Conservation (phyloP, 2,329 filamentous ascomycete genomes). For the Parafenestella ontariensis region DNA sequence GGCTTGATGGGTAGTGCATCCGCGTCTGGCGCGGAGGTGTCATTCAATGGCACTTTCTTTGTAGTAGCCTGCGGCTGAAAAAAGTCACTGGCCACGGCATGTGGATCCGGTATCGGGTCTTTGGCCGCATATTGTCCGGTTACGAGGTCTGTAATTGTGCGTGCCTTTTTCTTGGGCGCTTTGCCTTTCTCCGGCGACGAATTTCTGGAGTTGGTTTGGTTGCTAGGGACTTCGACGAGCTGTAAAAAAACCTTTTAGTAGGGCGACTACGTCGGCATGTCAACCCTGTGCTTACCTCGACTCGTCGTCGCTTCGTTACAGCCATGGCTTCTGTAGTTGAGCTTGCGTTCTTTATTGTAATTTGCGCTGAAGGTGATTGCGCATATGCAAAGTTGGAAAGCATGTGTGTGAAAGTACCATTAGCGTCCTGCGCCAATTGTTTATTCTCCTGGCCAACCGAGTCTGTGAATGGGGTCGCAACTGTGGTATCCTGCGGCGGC, state of each 20-base stretch:
- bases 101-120: slow-evolving; percentile 6
- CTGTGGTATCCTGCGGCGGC: slow-evolving; percentile 33
- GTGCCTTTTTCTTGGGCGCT: slow-evolving; percentile 47
- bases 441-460: slow-evolving; percentile 36
- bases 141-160: slow-evolving; percentile 50
- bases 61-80: slow-evolving; percentile 30
- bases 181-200: slow-evolving; percentile 42
- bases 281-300: slow-evolving; percentile 29
- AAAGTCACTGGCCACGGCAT: slow-evolving; percentile 25
- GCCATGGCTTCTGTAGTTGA: slow-evolving; percentile 4
- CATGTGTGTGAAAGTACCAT: slow-evolving; percentile 32
- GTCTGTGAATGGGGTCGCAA: slow-evolving; percentile 17
- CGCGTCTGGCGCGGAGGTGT: slow-evolving; percentile 12
- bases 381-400: slow-evolving; percentile 40
- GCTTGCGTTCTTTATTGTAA: background rate
- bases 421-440: slow-evolving; percentile 2
- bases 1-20: slow-evolving; percentile 23
- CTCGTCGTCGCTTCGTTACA: slow-evolving; percentile 36
- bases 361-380: slow-evolving; percentile 18
- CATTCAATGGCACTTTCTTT: slow-evolving; percentile 36
- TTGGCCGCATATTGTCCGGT: slow-evolving; percentile 43
- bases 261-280: slow-evolving; percentile 2
- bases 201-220: slow-evolving; percentile 28
- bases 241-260: too few species aligned
- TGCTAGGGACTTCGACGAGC: slow-evolving; percentile 36